Conservation (phyloP, 2,329 filamentous ascomycete genomes). For the Aspergillus pseudotamarii region DNA sequence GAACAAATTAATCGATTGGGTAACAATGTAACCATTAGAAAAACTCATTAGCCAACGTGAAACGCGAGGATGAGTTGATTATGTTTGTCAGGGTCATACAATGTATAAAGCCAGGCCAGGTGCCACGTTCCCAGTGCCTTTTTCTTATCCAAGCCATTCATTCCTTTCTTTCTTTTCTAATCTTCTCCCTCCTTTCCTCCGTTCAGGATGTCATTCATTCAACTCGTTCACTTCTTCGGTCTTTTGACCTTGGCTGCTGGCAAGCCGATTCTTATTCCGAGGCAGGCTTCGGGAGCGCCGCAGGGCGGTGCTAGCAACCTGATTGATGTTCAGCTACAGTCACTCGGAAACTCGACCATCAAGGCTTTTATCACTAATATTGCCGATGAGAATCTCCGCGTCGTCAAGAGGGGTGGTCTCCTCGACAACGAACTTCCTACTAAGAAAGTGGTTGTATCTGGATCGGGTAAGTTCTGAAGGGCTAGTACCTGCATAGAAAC, state of each 20-base stretch:
- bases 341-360: conserved; percentile 18
- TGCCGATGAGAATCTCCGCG: conserved; percentile 11
- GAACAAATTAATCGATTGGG: neutral
- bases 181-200: neutral
- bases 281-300: conserved; percentile 15
- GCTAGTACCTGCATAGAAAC: neutral
- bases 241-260: conserved; percentile 22
- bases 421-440: conserved; percentile 17
- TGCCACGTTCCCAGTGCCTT: neutral
- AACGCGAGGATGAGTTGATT: neutral
- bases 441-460: conserved; percentile 16
- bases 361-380: conserved; percentile 17
- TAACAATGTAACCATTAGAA: neutral
- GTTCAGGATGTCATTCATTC: conserved; percentile 17
- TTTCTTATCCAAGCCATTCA: neutral
- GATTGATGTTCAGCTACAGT: conserved; percentile 14
- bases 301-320: conserved; percentile 14
- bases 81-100: neutral
- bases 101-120: neutral
- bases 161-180: conserved; percentile 9
- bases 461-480: conserved; percentile 9
- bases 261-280: conserved; percentile 20
- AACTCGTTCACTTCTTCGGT: conserved; percentile 16
- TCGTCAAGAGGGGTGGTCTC: conserved; percentile 18
- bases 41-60: neutral